Evolutionary conservation across 805 yeast genomes (phyloP).

Genomic region (Wickerhamomyces kurtzmanii): DNA sequence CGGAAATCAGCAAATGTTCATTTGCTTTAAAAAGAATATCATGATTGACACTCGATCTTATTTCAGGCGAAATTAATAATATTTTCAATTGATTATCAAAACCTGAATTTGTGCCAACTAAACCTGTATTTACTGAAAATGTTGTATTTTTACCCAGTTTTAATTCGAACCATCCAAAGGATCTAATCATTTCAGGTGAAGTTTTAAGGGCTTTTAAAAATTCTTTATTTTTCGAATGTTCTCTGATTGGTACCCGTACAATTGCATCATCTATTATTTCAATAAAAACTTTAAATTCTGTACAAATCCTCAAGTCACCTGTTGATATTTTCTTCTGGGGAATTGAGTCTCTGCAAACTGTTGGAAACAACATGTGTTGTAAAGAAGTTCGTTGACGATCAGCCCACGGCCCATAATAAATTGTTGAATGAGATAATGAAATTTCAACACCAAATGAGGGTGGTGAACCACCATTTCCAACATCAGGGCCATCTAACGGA

Average conservation of each 20-base stretch:
- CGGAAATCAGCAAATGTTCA: constrained; percentile 41
- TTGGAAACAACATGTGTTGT: constrained; percentile 61
- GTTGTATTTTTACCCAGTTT: constrained; percentile 46
- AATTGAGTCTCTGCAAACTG: constrained; percentile 43
- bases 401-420: constrained; percentile 94
- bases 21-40: constrained; percentile 63
- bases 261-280: constrained; percentile 56
- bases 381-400: constrained; percentile 70
- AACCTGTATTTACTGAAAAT: constrained; percentile 33
- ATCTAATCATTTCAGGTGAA: constrained; percentile 33
- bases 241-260: constrained; percentile 75
- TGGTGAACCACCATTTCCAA: constrained; percentile 48
- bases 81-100: constrained; percentile 39
- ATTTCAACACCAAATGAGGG: constrained; percentile 58
- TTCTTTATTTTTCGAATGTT: constrained; percentile 64
- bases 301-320: constrained; percentile 46
- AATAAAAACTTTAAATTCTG: constrained; percentile 46
- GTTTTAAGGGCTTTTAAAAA: constrained; percentile 21
- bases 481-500: constrained; percentile 35
- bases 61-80: constrained; percentile 44
- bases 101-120: constrained; percentile 45
- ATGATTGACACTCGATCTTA: constrained; percentile 83
- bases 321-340: constrained; percentile 30
- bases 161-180: constrained; percentile 91
- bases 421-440: constrained; percentile 45